These are phyloP conservation scores for Cantharellus cinnabarinus DNA, from an alignment of 768 basidiomycete species.

Conservation along the genomic window DNA sequence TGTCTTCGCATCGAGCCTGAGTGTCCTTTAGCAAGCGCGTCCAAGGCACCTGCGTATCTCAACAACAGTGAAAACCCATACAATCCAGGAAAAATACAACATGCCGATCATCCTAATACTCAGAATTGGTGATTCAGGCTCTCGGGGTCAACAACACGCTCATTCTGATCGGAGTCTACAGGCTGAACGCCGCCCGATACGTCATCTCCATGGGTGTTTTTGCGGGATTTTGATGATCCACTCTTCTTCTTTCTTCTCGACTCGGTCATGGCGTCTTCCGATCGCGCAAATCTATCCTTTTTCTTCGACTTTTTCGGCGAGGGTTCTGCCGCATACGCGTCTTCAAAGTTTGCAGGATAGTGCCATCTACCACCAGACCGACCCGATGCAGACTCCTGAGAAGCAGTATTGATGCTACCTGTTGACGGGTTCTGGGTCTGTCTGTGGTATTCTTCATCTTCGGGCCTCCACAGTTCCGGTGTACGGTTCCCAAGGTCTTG, in stretches of 20 bases:
- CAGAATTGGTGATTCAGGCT: neutral
- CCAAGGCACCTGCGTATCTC: no score
- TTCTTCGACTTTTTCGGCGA: conserved; percentile 49
- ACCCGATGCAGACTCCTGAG: neutral
- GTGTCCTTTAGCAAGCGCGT: no score
- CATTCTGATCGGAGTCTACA: no score
- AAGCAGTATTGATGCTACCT: conserved; percentile 8
- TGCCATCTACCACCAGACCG: conserved; percentile 39
- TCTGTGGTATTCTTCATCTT: conserved; percentile 61
- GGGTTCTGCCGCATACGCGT: conserved; percentile 20
- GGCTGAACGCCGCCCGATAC: no score
- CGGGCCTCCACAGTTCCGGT: conserved; percentile 36
- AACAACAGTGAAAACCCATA: no score
- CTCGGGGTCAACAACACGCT: neutral
- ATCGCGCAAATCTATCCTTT: conserved; percentile 75
- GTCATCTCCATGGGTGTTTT: neutral
- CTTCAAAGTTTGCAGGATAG: conserved; percentile 72
- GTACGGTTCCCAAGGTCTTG: conserved; percentile 24
- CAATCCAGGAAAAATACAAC: neutral
- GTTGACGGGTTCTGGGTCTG: conserved; percentile 19
- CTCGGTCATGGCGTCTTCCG: conserved; percentile 31
- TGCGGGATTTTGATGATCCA: neutral
- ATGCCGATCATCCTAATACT: neutral
- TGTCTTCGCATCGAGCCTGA: no score
- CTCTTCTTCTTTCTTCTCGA: neutral